Percentiles rank a stretch among this genome's conserved stretches.
These are phyloP conservation scores for Cryphonectria nitschkei DNA, from an alignment of 2,329 filamentous ascomycete genomes.

Conservation along the genomic window DNA sequence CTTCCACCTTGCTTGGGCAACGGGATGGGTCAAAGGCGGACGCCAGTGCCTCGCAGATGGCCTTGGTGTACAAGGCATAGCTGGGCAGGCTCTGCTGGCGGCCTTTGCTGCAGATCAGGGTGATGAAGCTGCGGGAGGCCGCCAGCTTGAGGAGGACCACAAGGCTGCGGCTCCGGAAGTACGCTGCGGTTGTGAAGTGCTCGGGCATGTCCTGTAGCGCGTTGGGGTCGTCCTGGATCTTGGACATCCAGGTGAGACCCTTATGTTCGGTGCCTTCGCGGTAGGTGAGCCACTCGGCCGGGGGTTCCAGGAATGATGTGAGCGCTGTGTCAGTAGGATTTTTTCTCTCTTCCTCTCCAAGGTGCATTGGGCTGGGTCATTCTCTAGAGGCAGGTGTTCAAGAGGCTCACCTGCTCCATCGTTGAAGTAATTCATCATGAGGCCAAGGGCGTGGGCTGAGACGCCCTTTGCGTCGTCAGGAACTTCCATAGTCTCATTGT, in stretches of 20 bases:
- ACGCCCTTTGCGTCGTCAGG: not conserved
- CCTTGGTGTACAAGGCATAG: not conserved
- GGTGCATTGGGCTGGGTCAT: not conserved
- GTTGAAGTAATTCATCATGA: not conserved
- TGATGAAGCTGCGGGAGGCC: not conserved
- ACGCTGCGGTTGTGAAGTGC: not conserved
- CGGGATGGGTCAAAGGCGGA: not conserved
- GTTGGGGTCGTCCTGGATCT: not conserved
- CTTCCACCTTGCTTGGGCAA: not conserved
- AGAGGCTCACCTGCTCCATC: not conserved
- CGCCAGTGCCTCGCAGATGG: not conserved
- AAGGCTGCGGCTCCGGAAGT: constrained; percentile 6
- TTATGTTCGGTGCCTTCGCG: not conserved
- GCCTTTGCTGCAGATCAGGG: constrained; percentile 9
- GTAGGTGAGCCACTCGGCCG: not conserved
- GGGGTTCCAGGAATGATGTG: not conserved
- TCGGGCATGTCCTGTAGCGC: not conserved
- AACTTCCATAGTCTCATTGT: not conserved
- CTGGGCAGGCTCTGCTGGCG: not conserved
- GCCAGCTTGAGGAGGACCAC: not conserved
- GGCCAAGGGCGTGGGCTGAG: not conserved
- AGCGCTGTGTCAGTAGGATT: not conserved
- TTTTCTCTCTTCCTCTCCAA: not conserved
- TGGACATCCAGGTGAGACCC: not conserved
- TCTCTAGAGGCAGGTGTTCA: too few species aligned